Evolutionary conservation across 305 asterid species (phyloP).

Genomic region (Solanum hybrid): DNA sequence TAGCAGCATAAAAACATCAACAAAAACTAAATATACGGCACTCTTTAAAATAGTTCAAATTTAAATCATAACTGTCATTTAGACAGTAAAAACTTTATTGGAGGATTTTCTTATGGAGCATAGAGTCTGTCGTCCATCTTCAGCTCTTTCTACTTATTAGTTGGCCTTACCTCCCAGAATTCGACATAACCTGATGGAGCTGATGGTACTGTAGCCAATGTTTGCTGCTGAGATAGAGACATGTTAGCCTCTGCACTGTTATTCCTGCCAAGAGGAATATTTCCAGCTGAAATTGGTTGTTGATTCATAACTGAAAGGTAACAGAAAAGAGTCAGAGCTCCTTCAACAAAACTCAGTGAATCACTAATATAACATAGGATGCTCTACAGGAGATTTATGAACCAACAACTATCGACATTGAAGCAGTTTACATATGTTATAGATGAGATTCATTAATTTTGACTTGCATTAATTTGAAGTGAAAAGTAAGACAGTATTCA

Average conservation of each 20-base stretch:
- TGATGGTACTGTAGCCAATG: constrained; percentile 51
- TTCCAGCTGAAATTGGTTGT: constrained; percentile 49
- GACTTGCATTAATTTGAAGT: not conserved
- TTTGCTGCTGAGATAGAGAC: constrained; percentile 70
- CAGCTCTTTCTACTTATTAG: not conserved
- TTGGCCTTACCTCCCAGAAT: constrained; percentile 82
- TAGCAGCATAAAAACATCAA: not conserved
- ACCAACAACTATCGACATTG: not conserved
- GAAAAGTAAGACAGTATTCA: not conserved
- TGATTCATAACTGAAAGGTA: constrained; percentile 34
- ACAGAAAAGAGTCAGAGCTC: not conserved
- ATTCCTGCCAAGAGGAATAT: constrained; percentile 47
- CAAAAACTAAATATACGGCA: not conserved
- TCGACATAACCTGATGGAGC: constrained; percentile 64
- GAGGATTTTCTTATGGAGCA: not conserved
- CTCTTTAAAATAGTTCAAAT: not conserved
- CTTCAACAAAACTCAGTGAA: not conserved
- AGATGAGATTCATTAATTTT: not conserved
- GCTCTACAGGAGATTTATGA: not conserved
- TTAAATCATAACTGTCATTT: not conserved
- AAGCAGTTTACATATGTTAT: not conserved
- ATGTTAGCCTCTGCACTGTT: constrained; percentile 39
- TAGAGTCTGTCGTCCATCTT: not conserved
- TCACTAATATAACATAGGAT: not conserved
- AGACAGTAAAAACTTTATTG: not conserved